Evolutionary conservation across 345 rosid species (phyloP).

Genomic region (Luvunga scandens): DNA sequence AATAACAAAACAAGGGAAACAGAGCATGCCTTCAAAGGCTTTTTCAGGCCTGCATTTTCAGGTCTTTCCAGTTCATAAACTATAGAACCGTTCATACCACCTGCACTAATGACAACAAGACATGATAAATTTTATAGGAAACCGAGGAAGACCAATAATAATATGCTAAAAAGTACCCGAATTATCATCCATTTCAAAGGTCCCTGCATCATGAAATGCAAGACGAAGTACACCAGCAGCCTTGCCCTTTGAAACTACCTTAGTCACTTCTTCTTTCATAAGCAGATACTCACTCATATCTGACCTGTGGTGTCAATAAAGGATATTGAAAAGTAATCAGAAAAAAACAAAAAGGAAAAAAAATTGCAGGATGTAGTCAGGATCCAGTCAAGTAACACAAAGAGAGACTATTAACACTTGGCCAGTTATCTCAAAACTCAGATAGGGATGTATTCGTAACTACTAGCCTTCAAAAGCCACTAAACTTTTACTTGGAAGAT

Average conservation of each 20-base stretch:
- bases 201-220: conserved; percentile 98
- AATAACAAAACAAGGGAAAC: background rate
- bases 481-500: background rate
- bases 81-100: conserved; percentile 94
- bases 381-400: background rate
- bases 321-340: background rate
- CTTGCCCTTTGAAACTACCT: conserved; percentile 75
- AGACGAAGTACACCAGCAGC: conserved; percentile 97
- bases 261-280: conserved; percentile 58
- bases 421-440: background rate
- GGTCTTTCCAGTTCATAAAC: conserved; percentile 85
- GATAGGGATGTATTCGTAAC: background rate
- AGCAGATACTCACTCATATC: conserved; percentile 23
- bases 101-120: conserved; percentile 33
- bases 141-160: background rate
- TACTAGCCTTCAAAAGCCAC: background rate
- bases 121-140: background rate
- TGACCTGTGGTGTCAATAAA: conserved; percentile 30
- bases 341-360: background rate
- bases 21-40: conserved; percentile 60
- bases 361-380: background rate
- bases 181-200: conserved; percentile 54
- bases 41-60: conserved; percentile 84
- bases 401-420: background rate
- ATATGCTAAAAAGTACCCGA: conserved; percentile 39